Base-by-base conservation (phyloP, 768 basidiomycete genomes). In the Trametes punicea region DNA sequence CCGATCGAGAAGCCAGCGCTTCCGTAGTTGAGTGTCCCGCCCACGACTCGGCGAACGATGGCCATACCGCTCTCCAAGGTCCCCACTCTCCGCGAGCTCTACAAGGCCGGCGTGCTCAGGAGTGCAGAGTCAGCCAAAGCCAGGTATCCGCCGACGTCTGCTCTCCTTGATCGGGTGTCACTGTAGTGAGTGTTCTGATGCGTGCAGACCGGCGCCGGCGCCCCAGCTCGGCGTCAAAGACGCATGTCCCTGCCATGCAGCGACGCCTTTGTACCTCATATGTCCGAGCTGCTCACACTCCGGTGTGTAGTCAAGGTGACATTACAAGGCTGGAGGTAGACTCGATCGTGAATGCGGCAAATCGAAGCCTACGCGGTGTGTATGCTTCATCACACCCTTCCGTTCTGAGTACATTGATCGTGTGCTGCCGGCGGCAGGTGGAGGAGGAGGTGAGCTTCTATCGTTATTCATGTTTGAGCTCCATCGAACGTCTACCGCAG, bases 301-400 rank as follows among this genome's bases (percentile, higher is more conserved):
- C 18, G n/a, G 16, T 41, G 36, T 15, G 36, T 63, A 91, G 90
- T 64, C 83, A 88, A 65, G 88, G 88, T 23, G 87, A 92, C 69
- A 91, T 93, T 54, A 92, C 90, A 2, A 73, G 75, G 53, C 67
- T 93, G 20, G 75, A 83, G 48, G 72, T 88, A 10, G 90, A 91
- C 66, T 73, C 82, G 0, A 85, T 93, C 52, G 90, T 93, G 26
- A 93, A 92, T 64, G 91, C 91, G 11, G 91, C 90, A 6, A 93
- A 93, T 65, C 75, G 75, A 42, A 79, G 80, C 46, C 73, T 93
- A 31, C 73, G 86, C 45, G 90, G 90, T 89, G 38, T 52, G 68
- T 64, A 25, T 30, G 3, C 51, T 38, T 15, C 38, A 34, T 51
- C 45, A 26, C 25, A 23, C 30, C 21, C 34, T 49, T 60, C 42